phyloP scores from a whole-genome alignment of 192 early-diverging fungal species.

The Entomortierella chlamydospora region DNA sequence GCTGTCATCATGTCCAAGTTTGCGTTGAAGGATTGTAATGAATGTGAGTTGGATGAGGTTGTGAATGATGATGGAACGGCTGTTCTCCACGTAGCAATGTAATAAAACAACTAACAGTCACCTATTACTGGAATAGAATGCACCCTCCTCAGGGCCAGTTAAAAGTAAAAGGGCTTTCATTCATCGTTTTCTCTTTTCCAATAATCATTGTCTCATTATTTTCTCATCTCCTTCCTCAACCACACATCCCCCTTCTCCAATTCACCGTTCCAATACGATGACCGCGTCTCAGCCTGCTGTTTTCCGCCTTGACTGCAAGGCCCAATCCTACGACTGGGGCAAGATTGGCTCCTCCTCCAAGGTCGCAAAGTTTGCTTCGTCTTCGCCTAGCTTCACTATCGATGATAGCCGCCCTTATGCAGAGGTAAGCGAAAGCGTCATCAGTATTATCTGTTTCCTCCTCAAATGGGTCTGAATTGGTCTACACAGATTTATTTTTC shows the following conservation, averaged over 20 bases:
- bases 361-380: conserved; percentile 85
- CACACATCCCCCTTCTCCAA: neutral
- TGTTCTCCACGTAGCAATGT: neutral
- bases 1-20: conserved; percentile 44
- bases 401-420: conserved; percentile 84
- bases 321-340: conserved; percentile 98
- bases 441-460: neutral
- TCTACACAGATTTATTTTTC: no score
- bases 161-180: no score
- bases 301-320: conserved; percentile 75
- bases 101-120: neutral
- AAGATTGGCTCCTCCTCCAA: conserved; percentile 83
- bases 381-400: conserved; percentile 65
- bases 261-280: conserved; percentile 8
- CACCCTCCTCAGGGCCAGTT: no score
- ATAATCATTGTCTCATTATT: conserved; percentile 5
- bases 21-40: neutral
- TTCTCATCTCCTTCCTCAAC: neutral
- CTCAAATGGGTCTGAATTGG: neutral
- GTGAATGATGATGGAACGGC: neutral
- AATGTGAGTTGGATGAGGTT: conserved; percentile 1
- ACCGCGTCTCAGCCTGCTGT: conserved; percentile 43
- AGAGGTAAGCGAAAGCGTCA: conserved; percentile 67
- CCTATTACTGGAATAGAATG: neutral
- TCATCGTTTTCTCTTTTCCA: conserved; percentile 6